These are phyloP conservation scores for Ampelomyces quisqualis DNA, from an alignment of 2,329 filamentous ascomycete species.

Conservation along the genomic window DNA sequence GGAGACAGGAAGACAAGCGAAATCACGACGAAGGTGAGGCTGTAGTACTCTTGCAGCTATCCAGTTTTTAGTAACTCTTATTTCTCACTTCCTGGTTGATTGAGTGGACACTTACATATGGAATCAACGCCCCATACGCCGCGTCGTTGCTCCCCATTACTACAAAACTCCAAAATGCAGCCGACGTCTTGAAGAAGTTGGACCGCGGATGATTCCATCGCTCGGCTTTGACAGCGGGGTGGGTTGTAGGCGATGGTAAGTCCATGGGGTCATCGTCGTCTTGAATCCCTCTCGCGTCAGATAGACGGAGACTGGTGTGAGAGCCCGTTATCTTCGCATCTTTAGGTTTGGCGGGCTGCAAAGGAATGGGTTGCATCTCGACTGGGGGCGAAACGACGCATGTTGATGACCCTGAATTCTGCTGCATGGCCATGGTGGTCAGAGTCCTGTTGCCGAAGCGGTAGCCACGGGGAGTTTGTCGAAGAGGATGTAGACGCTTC, in stretches of 20 bases:
- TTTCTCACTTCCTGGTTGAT: background rate
- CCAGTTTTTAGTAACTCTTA: background rate
- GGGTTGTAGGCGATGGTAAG: slow-evolving; percentile 50
- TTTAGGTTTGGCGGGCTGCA: slow-evolving; percentile 20
- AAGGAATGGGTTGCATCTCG: slow-evolving; percentile 35
- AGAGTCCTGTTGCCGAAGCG: background rate
- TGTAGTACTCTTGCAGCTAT: slow-evolving; percentile 63
- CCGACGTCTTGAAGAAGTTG: slow-evolving; percentile 60
- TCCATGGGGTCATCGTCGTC: slow-evolving; percentile 33
- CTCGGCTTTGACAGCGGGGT: slow-evolving; percentile 49
- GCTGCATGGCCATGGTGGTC: slow-evolving; percentile 22
- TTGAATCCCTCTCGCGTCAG: slow-evolving; percentile 13
- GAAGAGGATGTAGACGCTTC: too few relatives aligned
- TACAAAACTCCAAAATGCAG: slow-evolving; percentile 62
- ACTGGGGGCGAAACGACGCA: slow-evolving; percentile 35
- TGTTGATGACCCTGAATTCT: slow-evolving; percentile 40
- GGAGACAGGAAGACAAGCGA: slow-evolving; percentile 68
- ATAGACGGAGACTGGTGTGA: slow-evolving; percentile 16
- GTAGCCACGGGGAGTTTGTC: background rate
- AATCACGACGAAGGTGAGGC: slow-evolving; percentile 61
- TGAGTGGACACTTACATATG: slow-evolving; percentile 44
- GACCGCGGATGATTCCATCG: slow-evolving; percentile 64
- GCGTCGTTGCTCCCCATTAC: slow-evolving; percentile 71
- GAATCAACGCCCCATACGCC: slow-evolving; percentile 58
- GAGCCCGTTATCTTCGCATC: slow-evolving; percentile 20